Evolutionary conservation across 1,284 basidiomycete species (phyloP), one percentile per base, ranked within the genome.

Genomic region (Quambalaria eucalypti): DNA sequence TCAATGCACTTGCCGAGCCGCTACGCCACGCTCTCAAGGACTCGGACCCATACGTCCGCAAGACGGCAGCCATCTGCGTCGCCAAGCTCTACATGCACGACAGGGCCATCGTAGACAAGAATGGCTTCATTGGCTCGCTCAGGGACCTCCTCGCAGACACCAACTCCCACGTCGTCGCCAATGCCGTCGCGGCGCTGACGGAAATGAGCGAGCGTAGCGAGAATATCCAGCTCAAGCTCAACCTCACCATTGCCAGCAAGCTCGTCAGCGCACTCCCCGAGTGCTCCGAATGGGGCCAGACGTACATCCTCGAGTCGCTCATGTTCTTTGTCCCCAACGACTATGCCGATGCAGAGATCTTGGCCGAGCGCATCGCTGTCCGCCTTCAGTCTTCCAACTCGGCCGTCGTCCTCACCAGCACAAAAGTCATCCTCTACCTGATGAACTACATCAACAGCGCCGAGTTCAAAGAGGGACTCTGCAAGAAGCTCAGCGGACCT

Each of bases 391-490:
- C 93, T 73, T 87, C 88, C 10, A 95, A 93, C 72, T 90, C 90
- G n/a, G 90, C 91, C 2, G 90, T 95, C 26, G 88, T 93, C 8
- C 80, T 95, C 44, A 91, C 90, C 5, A 87, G 90, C 4, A 89
- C 96, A 81, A 98, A 99, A 78, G 86, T 89, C 47, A 82, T 97
- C 28, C 80, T 98, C 19, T 98, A 96, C 76, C 81, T 98, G 60
- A 96, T 98, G 92, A 98, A 98, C 77, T 99, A 98, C 77, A 97
- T 98, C 86, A 87, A 90, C 61, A 87, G 88, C 74, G 83, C 87
- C 55, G 83, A 82, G 50, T 79, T 90, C 44, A 87, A 95, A 54
- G 87, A 93, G 56, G 82, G 86, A 64, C 86, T 96, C 58, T 96
- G 93, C 78, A 86, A 88, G 76, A 96, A 96, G 79, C 92, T 99